Percentiles rank a stretch among this genome's conserved stretches.
These are phyloP conservation scores for Claviceps monticola DNA, from an alignment of 2,329 filamentous ascomycete genomes.

Conservation along the genomic window DNA sequence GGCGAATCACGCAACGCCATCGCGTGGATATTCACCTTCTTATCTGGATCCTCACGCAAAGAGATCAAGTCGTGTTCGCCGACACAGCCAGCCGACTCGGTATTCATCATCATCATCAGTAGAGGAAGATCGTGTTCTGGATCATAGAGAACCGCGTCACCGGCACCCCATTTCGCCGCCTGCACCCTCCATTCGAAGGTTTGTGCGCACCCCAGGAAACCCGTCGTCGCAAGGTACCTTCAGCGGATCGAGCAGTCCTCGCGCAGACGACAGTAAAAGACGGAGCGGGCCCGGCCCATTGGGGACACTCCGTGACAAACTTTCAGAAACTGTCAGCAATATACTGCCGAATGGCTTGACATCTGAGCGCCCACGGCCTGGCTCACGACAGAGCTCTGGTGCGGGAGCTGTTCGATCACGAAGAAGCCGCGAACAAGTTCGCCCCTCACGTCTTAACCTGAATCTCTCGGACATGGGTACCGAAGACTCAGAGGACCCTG, in stretches of 20 bases:
- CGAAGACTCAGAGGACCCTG: slow-evolving; percentile 21
- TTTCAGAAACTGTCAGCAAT: slow-evolving; percentile 30
- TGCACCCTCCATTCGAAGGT: slow-evolving; percentile 20
- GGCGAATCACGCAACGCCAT: slow-evolving; percentile 11
- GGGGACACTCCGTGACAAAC: slow-evolving; percentile 27
- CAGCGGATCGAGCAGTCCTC: slow-evolving; percentile 11
- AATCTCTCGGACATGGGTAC: slow-evolving; percentile 28
- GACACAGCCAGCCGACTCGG: slow-evolving; percentile 36
- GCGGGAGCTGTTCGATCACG: slow-evolving; percentile 18
- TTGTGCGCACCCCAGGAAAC: slow-evolving; percentile 16
- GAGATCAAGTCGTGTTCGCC: slow-evolving; percentile 21
- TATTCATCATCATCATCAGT: slow-evolving; percentile 28
- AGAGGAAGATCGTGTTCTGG: slow-evolving; percentile 23
- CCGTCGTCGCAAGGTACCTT: slow-evolving; percentile 15
- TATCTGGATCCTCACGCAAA: slow-evolving; percentile 22
- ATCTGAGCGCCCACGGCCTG: slow-evolving; percentile 22
- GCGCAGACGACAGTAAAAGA: slow-evolving; percentile 23
- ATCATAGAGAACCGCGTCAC: slow-evolving; percentile 11
- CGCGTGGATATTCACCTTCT: slow-evolving; percentile 14
- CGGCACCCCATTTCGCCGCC: slow-evolving; percentile 16
- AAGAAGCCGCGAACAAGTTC: slow-evolving; percentile 27
- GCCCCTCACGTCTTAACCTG: slow-evolving; percentile 25
- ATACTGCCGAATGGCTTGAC: slow-evolving; percentile 26
- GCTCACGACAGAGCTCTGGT: slow-evolving; percentile 20
- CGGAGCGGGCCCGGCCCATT: slow-evolving; percentile 23